Base-by-base conservation (phyloP, 2,329 filamentous ascomycete species). In the Penicillium occitanis region DNA sequence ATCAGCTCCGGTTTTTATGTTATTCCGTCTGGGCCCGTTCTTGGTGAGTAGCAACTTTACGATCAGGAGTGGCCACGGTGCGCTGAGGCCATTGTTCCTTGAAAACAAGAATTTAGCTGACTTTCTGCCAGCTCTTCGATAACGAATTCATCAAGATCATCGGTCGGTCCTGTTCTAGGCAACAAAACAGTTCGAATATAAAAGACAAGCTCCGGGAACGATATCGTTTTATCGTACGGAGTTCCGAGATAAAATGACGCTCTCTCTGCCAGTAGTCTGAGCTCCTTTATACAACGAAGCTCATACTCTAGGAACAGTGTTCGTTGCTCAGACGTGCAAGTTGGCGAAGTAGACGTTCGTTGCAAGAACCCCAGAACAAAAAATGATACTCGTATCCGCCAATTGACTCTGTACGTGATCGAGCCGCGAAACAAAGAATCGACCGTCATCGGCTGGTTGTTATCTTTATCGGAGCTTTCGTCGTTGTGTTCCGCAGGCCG, bases 321-420 rank as follows among this genome's bases (percentile, higher is more conserved):
- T 46, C 19, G 25, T 30, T 60, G 57, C 6, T 28, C 8, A 2
- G 14, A 46, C 19, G 35, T 46, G 17, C 57, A 60, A 19, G 5
- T n/a, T 3, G 35, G 22, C 2, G 25, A 28, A 5, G 22, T 28
- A 46, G 57, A 44, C 19, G 5, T 22, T 28, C 22, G 25, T 46
- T 60, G 57, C 37, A 60, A 46, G 37, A 60, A 60, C 7, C 14
- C 37, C 5, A 60, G 22, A 22, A 60, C 57, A 60, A 17, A 40
- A 8, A 60, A 30, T 6, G 57, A 60, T 33, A 60, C 35, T 46
- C 57, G 57, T 44, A 60, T 44, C 17, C 57, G 37, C 57, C 57
- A 60, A 2, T 30, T 60, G 17, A 46, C 13, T 19, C 57, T n/a
- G 17, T 60, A 46, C 22, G 14, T 28, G 6, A 60, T 44, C 7